A percentile compares a stretch with the other conserved stretches of the same genome.
These are phyloP conservation scores for Oryza rufipogon DNA, from an alignment of 176 grass and related monocot species.

Conservation along the genomic window DNA sequence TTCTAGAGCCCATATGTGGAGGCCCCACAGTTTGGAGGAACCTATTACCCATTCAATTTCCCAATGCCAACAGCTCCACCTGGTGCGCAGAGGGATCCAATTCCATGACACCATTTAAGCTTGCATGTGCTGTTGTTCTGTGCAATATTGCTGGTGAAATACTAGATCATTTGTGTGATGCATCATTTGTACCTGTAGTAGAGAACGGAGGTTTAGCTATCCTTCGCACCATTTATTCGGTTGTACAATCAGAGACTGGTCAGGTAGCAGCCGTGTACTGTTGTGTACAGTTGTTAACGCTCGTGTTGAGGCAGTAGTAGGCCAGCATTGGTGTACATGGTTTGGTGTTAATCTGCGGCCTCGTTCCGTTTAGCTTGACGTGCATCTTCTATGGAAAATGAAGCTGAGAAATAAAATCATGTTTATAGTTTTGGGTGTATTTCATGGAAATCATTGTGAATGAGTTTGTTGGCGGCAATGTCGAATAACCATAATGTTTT, in stretches of 20 bases:
- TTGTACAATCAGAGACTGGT: conserved; percentile 32
- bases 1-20: conserved; percentile 95
- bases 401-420: background rate
- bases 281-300: conserved; percentile 46
- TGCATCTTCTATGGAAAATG: conserved; percentile 16
- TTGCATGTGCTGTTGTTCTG: background rate
- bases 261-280: conserved; percentile 32
- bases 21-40: conserved; percentile 69
- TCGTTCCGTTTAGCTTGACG: conserved; percentile 8
- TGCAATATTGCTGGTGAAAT: conserved; percentile 27
- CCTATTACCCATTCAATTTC: conserved; percentile 58
- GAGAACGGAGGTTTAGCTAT: conserved; percentile 25
- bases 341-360: conserved; percentile 30
- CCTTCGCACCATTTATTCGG: conserved; percentile 32
- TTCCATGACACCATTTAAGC: conserved; percentile 35
- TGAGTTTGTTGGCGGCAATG: background rate
- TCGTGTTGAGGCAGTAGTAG: conserved; percentile 30
- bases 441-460: background rate
- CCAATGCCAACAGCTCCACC: conserved; percentile 94
- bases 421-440: background rate
- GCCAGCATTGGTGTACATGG: conserved; percentile 46
- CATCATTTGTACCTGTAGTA: conserved; percentile 32
- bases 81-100: conserved; percentile 66
- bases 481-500: background rate
- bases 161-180: conserved; percentile 33